These are phyloP conservation scores for Heliocybe sulcata DNA, from an alignment of 1,284 basidiomycete species.

Conservation along the genomic window DNA sequence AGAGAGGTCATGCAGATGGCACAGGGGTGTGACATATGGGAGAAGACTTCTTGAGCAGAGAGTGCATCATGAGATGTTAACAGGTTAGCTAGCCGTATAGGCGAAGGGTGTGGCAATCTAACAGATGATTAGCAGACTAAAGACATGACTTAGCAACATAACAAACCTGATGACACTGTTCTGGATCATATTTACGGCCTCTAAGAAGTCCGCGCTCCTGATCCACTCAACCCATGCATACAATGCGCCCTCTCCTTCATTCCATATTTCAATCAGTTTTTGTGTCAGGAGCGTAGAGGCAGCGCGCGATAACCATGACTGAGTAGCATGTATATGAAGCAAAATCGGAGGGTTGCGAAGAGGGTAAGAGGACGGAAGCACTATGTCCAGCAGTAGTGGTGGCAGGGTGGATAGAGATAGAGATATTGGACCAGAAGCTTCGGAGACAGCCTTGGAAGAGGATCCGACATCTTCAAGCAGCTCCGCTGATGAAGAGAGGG, in stretches of 20 bases:
- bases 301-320: slow-evolving; percentile 48
- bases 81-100: slow-evolving; percentile 38
- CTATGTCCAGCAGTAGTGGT: slow-evolving; percentile 49
- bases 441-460: neutral
- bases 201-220: slow-evolving; percentile 53
- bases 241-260: slow-evolving; percentile 48
- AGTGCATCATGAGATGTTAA: slow-evolving; percentile 42
- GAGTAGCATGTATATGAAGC: slow-evolving; percentile 43
- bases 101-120: slow-evolving; percentile 51
- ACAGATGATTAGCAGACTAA: slow-evolving; percentile 7
- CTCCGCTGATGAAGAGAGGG: slow-evolving; percentile 3
- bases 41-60: slow-evolving; percentile 43
- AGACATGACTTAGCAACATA: neutral
- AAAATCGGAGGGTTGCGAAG: slow-evolving; percentile 43
- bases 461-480: neutral
- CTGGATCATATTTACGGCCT: slow-evolving; percentile 25
- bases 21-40: slow-evolving; percentile 55
- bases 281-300: slow-evolving; percentile 24
- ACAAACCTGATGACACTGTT: slow-evolving; percentile 38
- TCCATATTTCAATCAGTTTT: slow-evolving; percentile 47
- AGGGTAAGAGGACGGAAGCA: slow-evolving; percentile 54
- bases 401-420: slow-evolving; percentile 43
- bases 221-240: slow-evolving; percentile 69
- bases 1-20: slow-evolving; percentile 62
- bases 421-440: neutral